Conservation (phyloP, 164 flowering plant species). For the Chloranthus sessilifolius region DNA sequence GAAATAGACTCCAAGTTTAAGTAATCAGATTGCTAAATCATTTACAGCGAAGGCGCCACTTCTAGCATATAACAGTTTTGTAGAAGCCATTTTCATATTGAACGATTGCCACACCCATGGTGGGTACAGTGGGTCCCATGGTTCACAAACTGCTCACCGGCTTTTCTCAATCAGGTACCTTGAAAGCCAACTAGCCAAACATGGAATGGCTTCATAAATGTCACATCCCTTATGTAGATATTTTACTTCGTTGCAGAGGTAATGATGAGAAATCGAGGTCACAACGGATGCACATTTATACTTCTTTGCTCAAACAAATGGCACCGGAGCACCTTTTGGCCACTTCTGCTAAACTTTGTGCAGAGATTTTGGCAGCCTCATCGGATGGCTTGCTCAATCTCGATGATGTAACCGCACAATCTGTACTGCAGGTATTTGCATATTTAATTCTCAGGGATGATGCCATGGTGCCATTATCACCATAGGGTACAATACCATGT, state of each 20-base stretch:
- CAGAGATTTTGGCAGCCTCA: slow-evolving; percentile 91
- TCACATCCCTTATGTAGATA: neutral
- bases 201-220: slow-evolving; percentile 1
- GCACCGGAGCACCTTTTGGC: slow-evolving; percentile 97
- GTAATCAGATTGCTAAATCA: slow-evolving; percentile 4
- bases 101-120: slow-evolving; percentile 74
- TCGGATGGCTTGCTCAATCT: slow-evolving; percentile 85
- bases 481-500: too few relatives aligned
- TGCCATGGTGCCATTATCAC: too few relatives aligned
- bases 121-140: slow-evolving; percentile 48
- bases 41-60: slow-evolving; percentile 93
- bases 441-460: too few relatives aligned
- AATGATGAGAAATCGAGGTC: slow-evolving; percentile 73
- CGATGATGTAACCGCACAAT: slow-evolving; percentile 62
- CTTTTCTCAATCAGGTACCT: slow-evolving; percentile 75
- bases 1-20: neutral
- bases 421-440: slow-evolving; percentile 69
- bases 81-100: slow-evolving; percentile 86
- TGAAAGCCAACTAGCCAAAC: too few relatives aligned
- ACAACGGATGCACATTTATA: slow-evolving; percentile 81
- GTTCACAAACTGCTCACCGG: slow-evolving; percentile 33
- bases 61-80: slow-evolving; percentile 95
- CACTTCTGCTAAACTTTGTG: slow-evolving; percentile 88
- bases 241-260: slow-evolving; percentile 44
- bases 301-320: slow-evolving; percentile 90